phyloP scores from a whole-genome alignment of 192 early-diverging fungal genomes.

The Backusella psychrophila region DNA sequence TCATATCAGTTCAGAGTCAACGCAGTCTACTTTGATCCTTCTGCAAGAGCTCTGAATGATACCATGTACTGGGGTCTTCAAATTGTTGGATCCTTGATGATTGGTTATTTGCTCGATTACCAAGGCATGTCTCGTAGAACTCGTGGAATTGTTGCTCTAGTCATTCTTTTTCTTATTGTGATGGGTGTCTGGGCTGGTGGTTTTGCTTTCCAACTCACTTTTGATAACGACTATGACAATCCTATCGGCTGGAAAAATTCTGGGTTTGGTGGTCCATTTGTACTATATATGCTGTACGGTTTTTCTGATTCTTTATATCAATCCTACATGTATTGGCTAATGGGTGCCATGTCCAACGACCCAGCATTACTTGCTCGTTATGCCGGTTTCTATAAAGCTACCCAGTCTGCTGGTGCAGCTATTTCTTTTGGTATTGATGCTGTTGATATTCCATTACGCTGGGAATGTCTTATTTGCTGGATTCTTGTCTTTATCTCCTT shows the following conservation, averaged over 20 bases:
- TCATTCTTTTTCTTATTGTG: slow-evolving; percentile 12
- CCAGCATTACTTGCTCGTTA: slow-evolving; percentile 65
- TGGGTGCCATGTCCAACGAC: slow-evolving; percentile 43
- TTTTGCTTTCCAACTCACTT: slow-evolving; percentile 31
- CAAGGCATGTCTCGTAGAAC: slow-evolving; percentile 21
- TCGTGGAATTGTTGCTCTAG: slow-evolving; percentile 22
- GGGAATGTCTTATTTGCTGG: slow-evolving; percentile 52
- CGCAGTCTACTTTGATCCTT: slow-evolving; percentile 61
- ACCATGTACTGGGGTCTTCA: slow-evolving; percentile 66
- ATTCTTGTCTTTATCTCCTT: slow-evolving; percentile 50
- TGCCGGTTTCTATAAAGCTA: slow-evolving; percentile 86
- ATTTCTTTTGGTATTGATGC: slow-evolving; percentile 75
- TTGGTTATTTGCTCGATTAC: slow-evolving; percentile 31
- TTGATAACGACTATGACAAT: slow-evolving; percentile 35
- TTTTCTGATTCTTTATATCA: slow-evolving; percentile 83
- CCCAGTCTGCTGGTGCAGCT: slow-evolving; percentile 77
- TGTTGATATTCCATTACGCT: slow-evolving; percentile 23
- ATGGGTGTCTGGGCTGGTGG: slow-evolving; percentile 32
- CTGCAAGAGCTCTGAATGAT: slow-evolving; percentile 70
- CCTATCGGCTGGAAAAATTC: slow-evolving; percentile 49
- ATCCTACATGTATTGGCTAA: slow-evolving; percentile 47
- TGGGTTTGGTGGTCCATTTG: slow-evolving; percentile 32
- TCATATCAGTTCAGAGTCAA: slow-evolving; percentile 72
- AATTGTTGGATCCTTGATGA: slow-evolving; percentile 24
- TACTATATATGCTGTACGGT: slow-evolving; percentile 74